Evolutionary conservation across 352 stramenopile species (phyloP).

Genomic region (Elongisporangium undulatum): DNA sequence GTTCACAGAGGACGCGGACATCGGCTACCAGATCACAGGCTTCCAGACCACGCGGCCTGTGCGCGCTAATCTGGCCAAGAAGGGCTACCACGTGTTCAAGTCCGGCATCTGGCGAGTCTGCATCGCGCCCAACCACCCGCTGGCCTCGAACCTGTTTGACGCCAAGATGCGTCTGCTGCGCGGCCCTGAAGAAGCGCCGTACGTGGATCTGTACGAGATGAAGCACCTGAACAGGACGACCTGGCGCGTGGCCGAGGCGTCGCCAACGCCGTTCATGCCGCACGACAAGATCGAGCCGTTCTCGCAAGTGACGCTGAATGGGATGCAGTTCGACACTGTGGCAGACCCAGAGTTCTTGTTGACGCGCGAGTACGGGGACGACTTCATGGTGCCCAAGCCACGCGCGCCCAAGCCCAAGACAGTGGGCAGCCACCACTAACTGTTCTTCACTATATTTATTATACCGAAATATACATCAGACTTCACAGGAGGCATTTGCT

Average conservation of each 20-base stretch:
- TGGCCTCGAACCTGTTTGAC: constrained; percentile 27
- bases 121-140: constrained; percentile 31
- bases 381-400: constrained; percentile 22
- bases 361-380: constrained; percentile 28
- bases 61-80: constrained; percentile 5
- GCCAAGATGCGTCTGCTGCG: constrained; percentile 5
- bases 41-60: constrained; percentile 9
- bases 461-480: too few species aligned
- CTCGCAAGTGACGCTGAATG: constrained; percentile 25
- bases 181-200: constrained; percentile 23
- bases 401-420: not conserved
- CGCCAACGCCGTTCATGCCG: too few species aligned
- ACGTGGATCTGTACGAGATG: constrained; percentile 38
- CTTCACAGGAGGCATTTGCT: too few species aligned
- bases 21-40: constrained; percentile 14
- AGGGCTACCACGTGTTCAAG: constrained; percentile 39
- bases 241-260: too few species aligned
- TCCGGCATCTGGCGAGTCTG: constrained; percentile 35
- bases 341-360: constrained; percentile 38
- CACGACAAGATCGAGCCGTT: constrained; percentile 21
- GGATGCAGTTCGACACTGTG: constrained; percentile 27
- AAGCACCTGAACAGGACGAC: constrained; percentile 8
- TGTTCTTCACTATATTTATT: too few species aligned
- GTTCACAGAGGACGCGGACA: constrained; percentile 35
- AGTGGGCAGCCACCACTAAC: too few species aligned